Evolutionary conservation across 2,329 filamentous ascomycete genomes (phyloP).

Genomic region (Hirsutella thompsonii): DNA sequence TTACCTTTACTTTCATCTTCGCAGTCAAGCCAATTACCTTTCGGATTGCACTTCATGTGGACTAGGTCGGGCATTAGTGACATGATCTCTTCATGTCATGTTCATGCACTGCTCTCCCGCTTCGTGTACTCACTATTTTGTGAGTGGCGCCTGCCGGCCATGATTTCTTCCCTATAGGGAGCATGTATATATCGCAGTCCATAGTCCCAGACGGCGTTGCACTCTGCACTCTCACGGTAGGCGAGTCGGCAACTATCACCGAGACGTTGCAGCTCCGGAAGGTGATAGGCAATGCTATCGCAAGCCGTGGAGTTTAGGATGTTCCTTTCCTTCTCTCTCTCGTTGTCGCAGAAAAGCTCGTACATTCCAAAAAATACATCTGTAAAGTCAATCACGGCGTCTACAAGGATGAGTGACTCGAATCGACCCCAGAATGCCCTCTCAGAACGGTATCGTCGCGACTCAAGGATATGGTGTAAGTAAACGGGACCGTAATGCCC

Average conservation of each 20-base stretch:
- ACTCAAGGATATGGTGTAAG: constrained; percentile 5
- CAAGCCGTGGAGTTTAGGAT: constrained; percentile 3
- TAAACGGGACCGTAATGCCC: constrained; percentile 1
- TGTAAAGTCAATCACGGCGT: constrained; percentile 5
- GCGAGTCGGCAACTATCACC: constrained; percentile 1
- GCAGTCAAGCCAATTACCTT: too few relatives aligned
- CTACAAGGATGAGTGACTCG: constrained; percentile 4
- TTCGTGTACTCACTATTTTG: too few relatives aligned
- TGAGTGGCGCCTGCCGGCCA: too few relatives aligned
- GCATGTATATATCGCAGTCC: too few relatives aligned
- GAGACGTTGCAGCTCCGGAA: constrained; percentile 1
- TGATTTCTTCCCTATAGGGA: too few relatives aligned
- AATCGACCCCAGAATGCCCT: constrained; percentile 5
- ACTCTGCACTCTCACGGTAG: constrained; percentile 2
- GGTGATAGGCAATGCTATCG: not conserved
- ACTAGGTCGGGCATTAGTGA: too few relatives aligned
- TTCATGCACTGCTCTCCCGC: too few relatives aligned
- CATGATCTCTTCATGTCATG: too few relatives aligned
- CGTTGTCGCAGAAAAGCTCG: constrained; percentile 1
- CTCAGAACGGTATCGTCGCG: constrained; percentile 2
- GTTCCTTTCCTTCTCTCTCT: not conserved
- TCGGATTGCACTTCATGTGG: too few relatives aligned
- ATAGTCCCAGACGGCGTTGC: too few relatives aligned
- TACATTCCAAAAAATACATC: constrained; percentile 2
- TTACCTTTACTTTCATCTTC: too few relatives aligned